phyloP scores from a whole-genome alignment of 2,329 filamentous ascomycete species.

The Macrophomina pseudophaseolina region DNA sequence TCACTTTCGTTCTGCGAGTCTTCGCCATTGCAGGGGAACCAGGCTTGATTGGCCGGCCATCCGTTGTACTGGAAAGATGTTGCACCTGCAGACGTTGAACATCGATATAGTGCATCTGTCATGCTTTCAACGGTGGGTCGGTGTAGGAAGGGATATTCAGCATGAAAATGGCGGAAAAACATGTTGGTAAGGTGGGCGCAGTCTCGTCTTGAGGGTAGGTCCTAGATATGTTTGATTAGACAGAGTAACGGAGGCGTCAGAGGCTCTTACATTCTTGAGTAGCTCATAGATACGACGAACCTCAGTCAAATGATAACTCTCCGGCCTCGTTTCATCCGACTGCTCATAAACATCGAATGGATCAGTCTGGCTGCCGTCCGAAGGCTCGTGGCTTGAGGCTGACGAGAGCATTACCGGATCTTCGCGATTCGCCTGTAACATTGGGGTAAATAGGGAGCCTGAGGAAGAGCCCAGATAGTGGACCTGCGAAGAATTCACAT shows the following conservation, averaged over 20 bases:
- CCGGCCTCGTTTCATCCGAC: neutral
- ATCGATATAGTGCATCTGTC: constrained; percentile 35
- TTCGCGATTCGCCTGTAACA: constrained; percentile 29
- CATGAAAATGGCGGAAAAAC: constrained; percentile 38
- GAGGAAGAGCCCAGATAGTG: constrained; percentile 48
- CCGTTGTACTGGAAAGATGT: constrained; percentile 34
- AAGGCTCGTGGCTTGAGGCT: neutral
- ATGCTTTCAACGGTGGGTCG: constrained; percentile 35
- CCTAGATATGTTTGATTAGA: constrained; percentile 17
- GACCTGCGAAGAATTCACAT: constrained; percentile 45
- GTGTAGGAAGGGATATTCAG: constrained; percentile 40
- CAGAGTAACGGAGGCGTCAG: neutral
- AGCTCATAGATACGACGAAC: neutral
- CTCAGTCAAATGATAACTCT: neutral
- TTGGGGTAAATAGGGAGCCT: constrained; percentile 42
- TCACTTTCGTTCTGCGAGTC: constrained; percentile 22
- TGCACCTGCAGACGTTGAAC: constrained; percentile 28
- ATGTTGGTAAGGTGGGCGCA: constrained; percentile 33
- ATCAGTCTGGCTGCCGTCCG: neutral
- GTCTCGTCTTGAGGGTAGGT: constrained; percentile 36
- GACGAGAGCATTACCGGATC: neutral
- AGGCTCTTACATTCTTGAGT: constrained; percentile 24
- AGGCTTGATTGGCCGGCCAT: constrained; percentile 32
- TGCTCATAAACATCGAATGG: neutral
- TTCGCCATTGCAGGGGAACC: constrained; percentile 36